Evolutionary conservation across 768 basidiomycete species (phyloP).

Genomic region (Cystofilobasidium macerans): DNA sequence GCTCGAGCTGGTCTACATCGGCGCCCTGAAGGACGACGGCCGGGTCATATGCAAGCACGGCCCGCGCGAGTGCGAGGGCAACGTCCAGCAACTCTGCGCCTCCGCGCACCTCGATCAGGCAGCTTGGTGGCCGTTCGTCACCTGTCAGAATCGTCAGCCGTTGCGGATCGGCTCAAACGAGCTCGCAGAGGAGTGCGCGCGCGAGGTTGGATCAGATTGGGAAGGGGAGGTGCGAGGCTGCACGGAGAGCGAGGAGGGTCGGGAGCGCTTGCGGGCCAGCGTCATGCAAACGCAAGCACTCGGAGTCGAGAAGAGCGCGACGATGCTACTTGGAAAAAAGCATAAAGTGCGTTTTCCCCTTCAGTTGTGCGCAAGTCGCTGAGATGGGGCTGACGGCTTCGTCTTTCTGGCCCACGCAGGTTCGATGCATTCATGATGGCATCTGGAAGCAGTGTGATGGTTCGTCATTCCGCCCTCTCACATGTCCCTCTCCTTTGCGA

Average conservation of each 20-base stretch:
- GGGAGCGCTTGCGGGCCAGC: neutral
- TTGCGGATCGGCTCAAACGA: slow-evolving; percentile 15
- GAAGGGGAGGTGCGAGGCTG: neutral
- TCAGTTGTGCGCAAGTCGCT: neutral
- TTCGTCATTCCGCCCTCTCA: neutral
- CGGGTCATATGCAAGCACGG: slow-evolving; percentile 17
- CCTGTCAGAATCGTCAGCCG: slow-evolving; percentile 11
- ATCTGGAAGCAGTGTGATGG: slow-evolving; percentile 18
- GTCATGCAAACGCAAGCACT: neutral
- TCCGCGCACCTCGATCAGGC: slow-evolving; percentile 7
- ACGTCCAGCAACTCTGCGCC: slow-evolving; percentile 18
- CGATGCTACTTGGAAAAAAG: slow-evolving; percentile 15
- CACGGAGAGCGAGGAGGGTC: slow-evolving; percentile 6
- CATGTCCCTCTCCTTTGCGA: no score
- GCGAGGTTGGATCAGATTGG: slow-evolving; percentile 16
- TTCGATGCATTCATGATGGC: slow-evolving; percentile 17
- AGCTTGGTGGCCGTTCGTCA: slow-evolving; percentile 13
- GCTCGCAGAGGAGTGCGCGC: slow-evolving; percentile 17
- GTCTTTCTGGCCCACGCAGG: neutral
- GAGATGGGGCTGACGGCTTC: neutral
- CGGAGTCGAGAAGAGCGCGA: slow-evolving; percentile 20
- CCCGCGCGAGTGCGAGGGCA: slow-evolving; percentile 2
- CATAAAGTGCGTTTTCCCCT: neutral
- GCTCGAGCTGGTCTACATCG: slow-evolving; percentile 21
- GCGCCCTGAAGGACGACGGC: neutral